These are phyloP conservation scores for Boletus vermiculosoides DNA, from an alignment of 768 basidiomycete genomes.

Conservation along the genomic window DNA sequence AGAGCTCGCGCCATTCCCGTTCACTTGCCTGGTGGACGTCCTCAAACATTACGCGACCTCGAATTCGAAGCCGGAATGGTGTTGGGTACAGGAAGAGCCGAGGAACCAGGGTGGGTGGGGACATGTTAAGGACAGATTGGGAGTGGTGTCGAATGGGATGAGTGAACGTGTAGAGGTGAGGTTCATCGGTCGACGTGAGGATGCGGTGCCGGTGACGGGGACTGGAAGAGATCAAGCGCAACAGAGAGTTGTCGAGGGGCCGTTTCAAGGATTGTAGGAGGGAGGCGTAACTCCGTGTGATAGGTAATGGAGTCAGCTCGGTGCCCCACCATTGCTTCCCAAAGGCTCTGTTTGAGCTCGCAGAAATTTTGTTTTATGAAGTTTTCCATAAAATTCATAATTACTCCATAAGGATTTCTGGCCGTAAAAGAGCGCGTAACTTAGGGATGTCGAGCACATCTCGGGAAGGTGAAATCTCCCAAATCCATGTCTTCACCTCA, in stretches of 20 bases:
- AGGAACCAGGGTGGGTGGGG: slow-evolving; percentile 88
- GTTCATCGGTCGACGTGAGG: no score
- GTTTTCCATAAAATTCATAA: no score
- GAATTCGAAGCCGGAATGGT: slow-evolving; percentile 35
- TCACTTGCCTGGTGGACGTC: slow-evolving; percentile 45
- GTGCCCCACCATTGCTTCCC: no score
- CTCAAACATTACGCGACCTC: slow-evolving; percentile 47
- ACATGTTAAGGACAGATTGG: slow-evolving; percentile 54
- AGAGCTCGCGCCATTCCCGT: slow-evolving; percentile 89
- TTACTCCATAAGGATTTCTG: no score
- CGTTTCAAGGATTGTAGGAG: slow-evolving; percentile 48
- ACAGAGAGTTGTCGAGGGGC: slow-evolving; percentile 56
- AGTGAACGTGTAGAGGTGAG: slow-evolving; percentile 23
- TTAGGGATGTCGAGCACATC: no score
- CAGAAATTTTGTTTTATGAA: no score
- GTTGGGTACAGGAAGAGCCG: slow-evolving; percentile 88
- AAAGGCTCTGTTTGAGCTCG: no score
- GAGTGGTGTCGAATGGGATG: slow-evolving; percentile 45
- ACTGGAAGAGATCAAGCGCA: slow-evolving; percentile 49
- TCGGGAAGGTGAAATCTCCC: no score
- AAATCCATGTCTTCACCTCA: no score
- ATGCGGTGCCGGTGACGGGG: slow-evolving; percentile 81
- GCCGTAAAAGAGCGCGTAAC: no score
- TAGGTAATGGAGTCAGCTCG: no score
- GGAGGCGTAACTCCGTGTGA: no score